Conservation (phyloP, 129 eudicot species). For the Artemisia tridentata region DNA sequence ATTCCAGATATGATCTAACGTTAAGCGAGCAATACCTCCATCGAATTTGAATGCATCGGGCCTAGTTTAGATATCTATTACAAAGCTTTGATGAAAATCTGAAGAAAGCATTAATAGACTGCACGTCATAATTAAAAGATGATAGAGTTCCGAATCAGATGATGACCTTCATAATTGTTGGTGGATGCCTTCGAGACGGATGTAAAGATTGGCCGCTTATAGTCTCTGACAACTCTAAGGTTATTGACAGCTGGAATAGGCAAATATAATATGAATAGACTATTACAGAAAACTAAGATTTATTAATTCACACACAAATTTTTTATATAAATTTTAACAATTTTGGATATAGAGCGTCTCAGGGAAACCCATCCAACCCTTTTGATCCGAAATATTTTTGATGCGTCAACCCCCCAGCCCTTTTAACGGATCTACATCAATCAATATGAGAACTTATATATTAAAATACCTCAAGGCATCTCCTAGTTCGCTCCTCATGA, state of each 20-base stretch:
- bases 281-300: neutral
- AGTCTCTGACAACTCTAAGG: conserved; percentile 90
- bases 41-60: conserved; percentile 93
- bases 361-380: neutral
- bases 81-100: neutral
- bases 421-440: neutral
- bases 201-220: conserved; percentile 77
- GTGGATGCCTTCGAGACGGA: conserved; percentile 88
- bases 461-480: conserved; percentile 86
- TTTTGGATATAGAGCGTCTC: neutral
- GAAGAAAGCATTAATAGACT: no score
- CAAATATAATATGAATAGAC: conserved; percentile 6
- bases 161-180: conserved; percentile 88
- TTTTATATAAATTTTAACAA: neutral
- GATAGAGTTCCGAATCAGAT: conserved; percentile 17
- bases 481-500: conserved; percentile 82
- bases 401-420: no score
- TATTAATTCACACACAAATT: no score
- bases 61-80: conserved; percentile 87
- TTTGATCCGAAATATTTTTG: neutral
- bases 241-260: conserved; percentile 69
- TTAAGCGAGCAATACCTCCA: conserved; percentile 69
- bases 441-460: conserved; percentile 7
- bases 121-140: no score
- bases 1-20: conserved; percentile 65